Evolutionary conservation across 441 rosid species (phyloP).

Genomic region (Jatropha multifida): DNA sequence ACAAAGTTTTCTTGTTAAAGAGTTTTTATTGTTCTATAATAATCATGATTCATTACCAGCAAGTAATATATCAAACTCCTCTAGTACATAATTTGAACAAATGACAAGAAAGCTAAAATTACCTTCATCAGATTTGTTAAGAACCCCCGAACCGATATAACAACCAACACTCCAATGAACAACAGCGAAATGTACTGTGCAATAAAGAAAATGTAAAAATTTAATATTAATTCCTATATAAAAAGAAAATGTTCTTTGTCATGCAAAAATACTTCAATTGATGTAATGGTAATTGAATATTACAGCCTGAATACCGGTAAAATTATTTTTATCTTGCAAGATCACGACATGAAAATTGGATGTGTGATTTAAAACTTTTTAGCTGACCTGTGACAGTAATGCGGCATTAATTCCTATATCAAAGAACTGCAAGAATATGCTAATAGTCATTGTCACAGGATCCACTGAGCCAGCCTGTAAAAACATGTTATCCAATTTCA

Average conservation of each 20-base stretch:
- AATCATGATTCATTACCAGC: neutral
- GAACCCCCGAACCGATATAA: constrained; percentile 96
- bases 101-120: constrained; percentile 21
- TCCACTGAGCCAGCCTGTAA: constrained; percentile 96
- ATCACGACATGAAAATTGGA: neutral
- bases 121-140: constrained; percentile 98
- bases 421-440: constrained; percentile 92
- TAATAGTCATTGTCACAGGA: constrained; percentile 94
- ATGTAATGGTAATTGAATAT: neutral
- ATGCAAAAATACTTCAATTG: constrained; percentile 4
- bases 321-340: neutral
- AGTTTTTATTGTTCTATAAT: neutral
- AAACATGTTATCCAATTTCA: constrained; percentile 28
- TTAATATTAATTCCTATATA: too few species aligned
- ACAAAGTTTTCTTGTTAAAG: neutral
- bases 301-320: neutral
- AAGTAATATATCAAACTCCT: neutral
- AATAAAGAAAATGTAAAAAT: constrained; percentile 18
- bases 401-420: constrained; percentile 97
- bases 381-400: constrained; percentile 85
- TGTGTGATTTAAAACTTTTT: neutral
- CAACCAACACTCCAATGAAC: constrained; percentile 92
- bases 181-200: constrained; percentile 90
- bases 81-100: constrained; percentile 6
- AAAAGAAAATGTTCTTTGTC: constrained; percentile 12